A percentile compares a stretch with the other conserved stretches of the same genome.
Evolutionary conservation across 495 filamentous ascomycete species (phyloP).

Genomic region (Neurospora sp.): DNA sequence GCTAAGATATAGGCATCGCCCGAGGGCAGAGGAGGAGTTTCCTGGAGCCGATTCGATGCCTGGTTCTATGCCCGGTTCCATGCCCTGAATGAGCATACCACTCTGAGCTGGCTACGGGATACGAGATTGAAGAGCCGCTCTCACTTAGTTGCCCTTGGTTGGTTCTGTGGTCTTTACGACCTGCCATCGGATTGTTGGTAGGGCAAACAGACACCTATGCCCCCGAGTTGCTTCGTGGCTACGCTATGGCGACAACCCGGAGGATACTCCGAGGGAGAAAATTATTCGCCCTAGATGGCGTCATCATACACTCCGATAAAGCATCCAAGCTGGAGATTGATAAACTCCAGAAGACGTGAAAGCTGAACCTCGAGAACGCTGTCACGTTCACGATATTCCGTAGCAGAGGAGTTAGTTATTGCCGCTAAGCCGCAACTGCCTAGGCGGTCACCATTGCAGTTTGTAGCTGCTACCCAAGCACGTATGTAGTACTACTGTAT

Average conservation of each 20-base stretch:
- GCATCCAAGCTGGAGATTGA: neutral
- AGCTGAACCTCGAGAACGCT: neutral
- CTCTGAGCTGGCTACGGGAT: neutral
- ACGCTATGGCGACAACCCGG: neutral
- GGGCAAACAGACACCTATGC: neutral
- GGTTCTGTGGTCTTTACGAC: neutral
- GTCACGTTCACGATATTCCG: neutral
- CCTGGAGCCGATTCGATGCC: slow-evolving; percentile 25
- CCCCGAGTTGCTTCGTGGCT: neutral
- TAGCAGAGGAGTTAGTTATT: neutral
- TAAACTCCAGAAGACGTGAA: neutral
- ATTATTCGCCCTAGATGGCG: neutral
- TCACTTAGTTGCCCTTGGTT: neutral
- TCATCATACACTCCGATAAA: neutral
- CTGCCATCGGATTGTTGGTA: neutral
- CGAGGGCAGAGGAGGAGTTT: slow-evolving; percentile 24
- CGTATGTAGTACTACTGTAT: neutral
- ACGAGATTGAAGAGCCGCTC: neutral
- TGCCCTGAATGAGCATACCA: neutral
- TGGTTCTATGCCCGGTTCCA: slow-evolving; percentile 19
- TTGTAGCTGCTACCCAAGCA: neutral
- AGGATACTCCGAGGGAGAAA: neutral
- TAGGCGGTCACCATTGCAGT: neutral
- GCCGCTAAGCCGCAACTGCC: neutral
- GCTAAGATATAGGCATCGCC: slow-evolving; percentile 28